A percentile compares a stretch with the other conserved stretches of the same genome.
Conservation (phyloP, 2,329 filamentous ascomycete species). For the Fusarium graminum region DNA sequence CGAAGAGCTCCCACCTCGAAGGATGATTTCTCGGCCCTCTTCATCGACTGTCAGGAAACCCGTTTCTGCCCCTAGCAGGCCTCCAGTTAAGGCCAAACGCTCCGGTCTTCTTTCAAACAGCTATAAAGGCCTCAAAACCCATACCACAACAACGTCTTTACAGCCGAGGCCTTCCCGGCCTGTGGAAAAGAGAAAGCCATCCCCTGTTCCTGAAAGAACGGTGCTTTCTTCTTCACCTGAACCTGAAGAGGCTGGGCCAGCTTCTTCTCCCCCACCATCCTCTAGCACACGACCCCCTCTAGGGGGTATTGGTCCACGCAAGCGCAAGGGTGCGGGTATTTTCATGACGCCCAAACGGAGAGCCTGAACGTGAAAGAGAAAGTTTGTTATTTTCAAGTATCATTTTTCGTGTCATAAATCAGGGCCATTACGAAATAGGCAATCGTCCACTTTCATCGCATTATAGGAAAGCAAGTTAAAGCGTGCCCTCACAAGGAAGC, state of each 20-base stretch:
- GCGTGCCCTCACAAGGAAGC: conserved; percentile 3
- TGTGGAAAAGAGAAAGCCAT: conserved; percentile 21
- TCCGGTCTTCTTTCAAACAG: conserved; percentile 49
- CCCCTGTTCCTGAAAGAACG: conserved; percentile 34
- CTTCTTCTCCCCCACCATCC: conserved; percentile 43
- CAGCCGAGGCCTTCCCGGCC: conserved; percentile 17
- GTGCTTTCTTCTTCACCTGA: conserved; percentile 42
- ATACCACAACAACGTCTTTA: conserved; percentile 25
- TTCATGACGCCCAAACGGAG: conserved; percentile 63
- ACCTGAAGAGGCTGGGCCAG: conserved; percentile 19
- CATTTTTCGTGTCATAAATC: not conserved
- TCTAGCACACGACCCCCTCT: conserved; percentile 19
- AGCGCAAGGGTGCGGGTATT: conserved; percentile 63
- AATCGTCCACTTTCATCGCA: conserved; percentile 2
- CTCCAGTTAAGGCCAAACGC: conserved; percentile 26
- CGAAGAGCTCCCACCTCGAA: conserved; percentile 28
- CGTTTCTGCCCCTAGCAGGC: conserved; percentile 5
- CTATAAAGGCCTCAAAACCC: conserved; percentile 43
- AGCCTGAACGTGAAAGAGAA: conserved; percentile 9
- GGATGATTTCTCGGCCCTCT: conserved; percentile 24
- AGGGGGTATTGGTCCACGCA: conserved; percentile 46
- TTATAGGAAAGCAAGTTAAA: conserved; percentile 11
- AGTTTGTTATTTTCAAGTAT: not conserved
- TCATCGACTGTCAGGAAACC: conserved; percentile 43
- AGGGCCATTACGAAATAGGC: conserved; percentile 5